These are phyloP conservation scores for Camelina hispida DNA, from an alignment of 345 rosid species.

Conservation along the genomic window DNA sequence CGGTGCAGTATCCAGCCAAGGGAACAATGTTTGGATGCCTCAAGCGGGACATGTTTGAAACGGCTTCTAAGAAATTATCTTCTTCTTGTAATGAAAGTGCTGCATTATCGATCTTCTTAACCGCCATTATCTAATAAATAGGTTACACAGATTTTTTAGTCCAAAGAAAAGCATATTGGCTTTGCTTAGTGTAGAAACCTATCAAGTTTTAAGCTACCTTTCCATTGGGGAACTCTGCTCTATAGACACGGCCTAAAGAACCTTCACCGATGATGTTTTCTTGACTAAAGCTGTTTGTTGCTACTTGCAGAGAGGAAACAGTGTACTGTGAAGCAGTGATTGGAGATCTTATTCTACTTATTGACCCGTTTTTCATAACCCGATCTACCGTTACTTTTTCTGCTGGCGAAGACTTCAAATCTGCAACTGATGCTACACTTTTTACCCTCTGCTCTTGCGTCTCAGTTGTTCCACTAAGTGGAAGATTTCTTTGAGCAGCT, in stretches of 20 bases:
- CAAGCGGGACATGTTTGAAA: constrained; percentile 90
- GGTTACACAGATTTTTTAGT: constrained; percentile 34
- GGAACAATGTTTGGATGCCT: constrained; percentile 93
- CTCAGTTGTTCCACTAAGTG: constrained; percentile 50
- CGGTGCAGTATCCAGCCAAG: constrained; percentile 85
- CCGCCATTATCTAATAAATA: constrained; percentile 68
- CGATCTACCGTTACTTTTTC: constrained; percentile 71
- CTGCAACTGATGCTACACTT: constrained; percentile 69
- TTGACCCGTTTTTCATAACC: constrained; percentile 69
- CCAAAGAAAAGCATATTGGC: not conserved
- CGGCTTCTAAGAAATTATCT: constrained; percentile 89
- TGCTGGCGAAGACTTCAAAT: constrained; percentile 72
- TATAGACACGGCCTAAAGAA: constrained; percentile 96
- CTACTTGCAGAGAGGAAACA: constrained; percentile 85
- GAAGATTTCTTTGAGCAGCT: constrained; percentile 57
- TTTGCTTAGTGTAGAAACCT: constrained; percentile 6
- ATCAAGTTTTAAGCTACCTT: constrained; percentile 57
- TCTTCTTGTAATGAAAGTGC: constrained; percentile 92
- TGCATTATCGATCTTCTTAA: constrained; percentile 94
- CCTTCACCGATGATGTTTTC: constrained; percentile 96
- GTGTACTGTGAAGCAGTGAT: constrained; percentile 78
- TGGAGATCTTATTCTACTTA: constrained; percentile 74
- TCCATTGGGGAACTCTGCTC: constrained; percentile 83
- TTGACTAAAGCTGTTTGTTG: constrained; percentile 94
- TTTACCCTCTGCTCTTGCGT: constrained; percentile 72